Conservation (phyloP, 2,329 filamentous ascomycete genomes). For the Chrysoporthe deuterocubensis region DNA sequence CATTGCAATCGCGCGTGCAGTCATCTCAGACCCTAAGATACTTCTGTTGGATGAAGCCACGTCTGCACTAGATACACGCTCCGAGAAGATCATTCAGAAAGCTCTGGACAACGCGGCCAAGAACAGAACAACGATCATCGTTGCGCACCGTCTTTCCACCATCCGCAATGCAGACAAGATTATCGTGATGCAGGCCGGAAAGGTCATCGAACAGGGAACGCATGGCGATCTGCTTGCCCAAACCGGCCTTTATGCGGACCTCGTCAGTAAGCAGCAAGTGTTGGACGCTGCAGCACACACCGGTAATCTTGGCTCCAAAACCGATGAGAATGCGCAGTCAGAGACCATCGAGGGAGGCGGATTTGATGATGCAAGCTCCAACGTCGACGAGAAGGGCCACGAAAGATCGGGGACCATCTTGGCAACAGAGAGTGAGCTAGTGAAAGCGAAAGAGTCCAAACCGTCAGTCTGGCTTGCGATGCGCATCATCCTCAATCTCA, state of each 20-base stretch:
- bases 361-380: background rate
- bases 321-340: too few relatives aligned
- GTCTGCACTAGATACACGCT: background rate
- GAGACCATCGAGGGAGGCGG: too few relatives aligned
- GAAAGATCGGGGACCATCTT: background rate
- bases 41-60: background rate
- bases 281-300: too few relatives aligned
- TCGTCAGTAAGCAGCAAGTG: conserved; percentile 42
- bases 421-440: background rate
- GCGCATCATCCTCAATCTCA: too few relatives aligned
- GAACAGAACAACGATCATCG: conserved; percentile 65
- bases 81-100: background rate
- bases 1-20: background rate
- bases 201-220: conserved; percentile 62
- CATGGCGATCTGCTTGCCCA: conserved; percentile 57
- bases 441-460: too few relatives aligned
- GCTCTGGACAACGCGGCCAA: conserved; percentile 29
- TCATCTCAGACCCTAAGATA: background rate
- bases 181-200: conserved; percentile 61
- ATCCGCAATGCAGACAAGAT: conserved; percentile 66
- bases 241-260: conserved; percentile 53
- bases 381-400: too few relatives aligned
- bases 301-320: too few relatives aligned
- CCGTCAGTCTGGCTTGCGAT: too few relatives aligned
- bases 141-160: conserved; percentile 62